These are phyloP conservation scores for Cryphonectria japonica DNA, from an alignment of 2,329 filamentous ascomycete genomes.

Conservation along the genomic window DNA sequence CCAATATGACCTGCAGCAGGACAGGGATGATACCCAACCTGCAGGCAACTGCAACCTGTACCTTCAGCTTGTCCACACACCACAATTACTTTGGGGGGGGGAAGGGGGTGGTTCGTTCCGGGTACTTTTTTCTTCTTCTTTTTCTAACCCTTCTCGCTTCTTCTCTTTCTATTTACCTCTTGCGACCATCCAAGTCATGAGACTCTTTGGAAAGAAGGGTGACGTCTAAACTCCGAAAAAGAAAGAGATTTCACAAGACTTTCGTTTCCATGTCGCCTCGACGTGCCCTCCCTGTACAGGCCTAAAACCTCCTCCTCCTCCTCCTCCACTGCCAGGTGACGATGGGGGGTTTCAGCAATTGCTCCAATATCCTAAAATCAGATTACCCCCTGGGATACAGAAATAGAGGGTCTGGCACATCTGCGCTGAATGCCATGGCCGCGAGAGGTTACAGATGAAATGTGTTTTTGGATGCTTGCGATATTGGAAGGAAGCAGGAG, in stretches of 20 bases:
- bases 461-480: not conserved
- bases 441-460: not conserved
- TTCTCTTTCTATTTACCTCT: not conserved
- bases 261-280: no score
- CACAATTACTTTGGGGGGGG: not conserved
- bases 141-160: not conserved
- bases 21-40: not conserved
- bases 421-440: not conserved
- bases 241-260: no score
- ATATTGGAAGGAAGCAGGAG: constrained; percentile 27
- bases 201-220: not conserved
- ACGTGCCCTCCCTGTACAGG: not conserved
- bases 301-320: not conserved
- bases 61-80: constrained; percentile 7
- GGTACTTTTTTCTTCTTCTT: not conserved
- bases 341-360: not conserved
- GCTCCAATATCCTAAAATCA: not conserved
- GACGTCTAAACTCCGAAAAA: not conserved
- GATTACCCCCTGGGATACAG: not conserved
- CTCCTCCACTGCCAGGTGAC: not conserved
- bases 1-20: not conserved
- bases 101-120: not conserved
- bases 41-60: constrained; percentile 7
- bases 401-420: not conserved
- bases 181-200: not conserved